Evolutionary conservation across 345 rosid species (phyloP), one percentile per base, ranked within the genome.

Genomic region (Psidium friedrichsthalianum): DNA sequence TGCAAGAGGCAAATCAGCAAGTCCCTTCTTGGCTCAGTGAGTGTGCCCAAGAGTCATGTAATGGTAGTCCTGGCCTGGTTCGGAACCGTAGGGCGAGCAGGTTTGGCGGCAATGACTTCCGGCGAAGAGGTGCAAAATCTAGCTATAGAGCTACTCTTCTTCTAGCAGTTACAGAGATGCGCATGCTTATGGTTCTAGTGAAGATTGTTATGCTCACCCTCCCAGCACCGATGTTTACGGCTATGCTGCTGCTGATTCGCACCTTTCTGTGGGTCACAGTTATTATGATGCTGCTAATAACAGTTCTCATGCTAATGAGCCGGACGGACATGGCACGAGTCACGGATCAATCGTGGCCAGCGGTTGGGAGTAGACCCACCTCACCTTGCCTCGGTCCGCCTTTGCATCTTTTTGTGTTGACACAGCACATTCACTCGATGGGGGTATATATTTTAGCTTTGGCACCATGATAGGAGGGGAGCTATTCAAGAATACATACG

Each of bases 1-100:
- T 93, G 92, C 84, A 85, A 57, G 94, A 92, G 84, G 88, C 92
- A 32, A 90, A 92, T 4, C 93, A 91, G 86, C 90, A 90, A 86
- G 89, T 90, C 51, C 94, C 93, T 59, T 49, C 84, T 54, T 91
- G 92, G 94, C 93, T 91, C 6, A 82, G 25, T 54, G 57, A 90
- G 58, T 90, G 82, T 54, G 92, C 92, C 13, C 84, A 87, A 56
- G 85, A 40, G 69, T 84, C 88, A 54, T 87, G 78, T 59, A 80
- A 51, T 82, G 84, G 51, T 53, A 57, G 85, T 29, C 87, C 83
- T 40, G 84, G 87, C 16, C 74, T 69, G 42, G 51, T 49, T 32
- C 82, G 44, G 27, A 29, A 82, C 57, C 82, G 57, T 74, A 82
- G 85, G 53, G 85, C 83, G 15, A 58, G 87, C 89, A 88, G 84